A percentile compares a stretch with the other conserved stretches of the same genome.
Conservation (phyloP, 257 asterid species). For the Lantana camara region DNA sequence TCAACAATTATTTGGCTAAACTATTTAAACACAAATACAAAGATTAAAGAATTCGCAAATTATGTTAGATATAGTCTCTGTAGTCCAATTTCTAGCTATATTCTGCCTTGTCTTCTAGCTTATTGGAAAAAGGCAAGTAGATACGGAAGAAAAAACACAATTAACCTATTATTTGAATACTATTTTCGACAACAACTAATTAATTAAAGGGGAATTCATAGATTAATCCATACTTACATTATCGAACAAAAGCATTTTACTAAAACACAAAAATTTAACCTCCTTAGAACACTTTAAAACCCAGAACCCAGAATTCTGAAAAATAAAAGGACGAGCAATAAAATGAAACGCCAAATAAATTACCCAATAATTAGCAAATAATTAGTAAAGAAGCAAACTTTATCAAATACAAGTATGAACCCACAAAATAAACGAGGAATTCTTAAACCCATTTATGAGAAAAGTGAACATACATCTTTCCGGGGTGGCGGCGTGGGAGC, state of each 20-base stretch:
- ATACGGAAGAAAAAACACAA: conserved; percentile 7
- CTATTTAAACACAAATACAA: not conserved
- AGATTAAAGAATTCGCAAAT: not conserved
- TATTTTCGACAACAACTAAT: conserved; percentile 2
- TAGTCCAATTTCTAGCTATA: not conserved
- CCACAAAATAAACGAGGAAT: conserved; percentile 24
- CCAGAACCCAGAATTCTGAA: not conserved
- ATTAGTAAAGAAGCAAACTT: conserved; percentile 21
- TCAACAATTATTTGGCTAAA: not conserved
- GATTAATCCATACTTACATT: not conserved
- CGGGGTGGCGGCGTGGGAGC: too few species aligned
- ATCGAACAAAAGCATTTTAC: not conserved
- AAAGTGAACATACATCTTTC: too few species aligned
- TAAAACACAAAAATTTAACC: too few species aligned
- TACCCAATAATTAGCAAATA: conserved; percentile 18
- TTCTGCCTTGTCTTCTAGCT: not conserved
- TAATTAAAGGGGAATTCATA: not conserved
- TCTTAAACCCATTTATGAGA: too few species aligned
- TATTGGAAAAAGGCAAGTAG: not conserved
- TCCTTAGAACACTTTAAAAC: conserved; percentile 9
- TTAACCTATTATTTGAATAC: conserved; percentile 9
- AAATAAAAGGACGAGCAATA: not conserved
- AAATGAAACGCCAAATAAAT: not conserved
- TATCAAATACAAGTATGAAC: conserved; percentile 6
- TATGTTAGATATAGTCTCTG: not conserved